A percentile compares a stretch with the other conserved stretches of the same genome.
These are phyloP conservation scores for Fagus sylvatica DNA, from an alignment of 306 rosid species.

Conservation along the genomic window DNA sequence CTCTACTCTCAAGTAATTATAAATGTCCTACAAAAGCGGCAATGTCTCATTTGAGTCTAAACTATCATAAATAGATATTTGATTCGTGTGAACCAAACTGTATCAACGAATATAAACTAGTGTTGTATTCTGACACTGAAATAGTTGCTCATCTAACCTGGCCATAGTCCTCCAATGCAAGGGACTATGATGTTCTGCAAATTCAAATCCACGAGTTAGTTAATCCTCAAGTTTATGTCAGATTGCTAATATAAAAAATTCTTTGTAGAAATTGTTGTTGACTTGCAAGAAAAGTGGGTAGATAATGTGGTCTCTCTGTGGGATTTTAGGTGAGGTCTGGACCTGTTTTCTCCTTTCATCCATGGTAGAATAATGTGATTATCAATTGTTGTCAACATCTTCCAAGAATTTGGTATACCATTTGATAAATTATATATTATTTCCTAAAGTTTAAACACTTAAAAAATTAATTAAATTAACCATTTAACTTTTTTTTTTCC, in stretches of 20 bases:
- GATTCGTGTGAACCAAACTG: too few relatives aligned
- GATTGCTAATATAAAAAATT: not conserved
- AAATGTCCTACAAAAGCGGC: too few relatives aligned
- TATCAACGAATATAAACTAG: too few relatives aligned
- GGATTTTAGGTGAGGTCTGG: slow-evolving; percentile 15
- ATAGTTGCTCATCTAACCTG: not conserved
- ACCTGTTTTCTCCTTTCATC: slow-evolving; percentile 9
- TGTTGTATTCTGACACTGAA: not conserved
- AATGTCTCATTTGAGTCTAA: too few relatives aligned
- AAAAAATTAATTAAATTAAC: too few relatives aligned
- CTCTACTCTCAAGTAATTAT: too few relatives aligned
- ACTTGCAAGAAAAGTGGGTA: slow-evolving; percentile 20
- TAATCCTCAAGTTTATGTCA: not conserved
- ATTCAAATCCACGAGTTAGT: not conserved
- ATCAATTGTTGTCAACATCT: not conserved
- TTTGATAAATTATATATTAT: too few relatives aligned
- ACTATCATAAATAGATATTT: too few relatives aligned
- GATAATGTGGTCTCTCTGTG: not conserved
- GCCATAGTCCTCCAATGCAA: not conserved
- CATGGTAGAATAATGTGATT: not conserved
- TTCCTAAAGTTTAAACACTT: too few relatives aligned
- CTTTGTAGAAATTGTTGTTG: slow-evolving; percentile 19
- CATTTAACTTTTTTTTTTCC: too few relatives aligned
- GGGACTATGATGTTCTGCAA: not conserved
- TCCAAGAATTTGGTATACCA: not conserved